These are phyloP conservation scores for Globisporangium rhizosaccharum DNA, from an alignment of 352 stramenopile genomes.

Conservation along the genomic window DNA sequence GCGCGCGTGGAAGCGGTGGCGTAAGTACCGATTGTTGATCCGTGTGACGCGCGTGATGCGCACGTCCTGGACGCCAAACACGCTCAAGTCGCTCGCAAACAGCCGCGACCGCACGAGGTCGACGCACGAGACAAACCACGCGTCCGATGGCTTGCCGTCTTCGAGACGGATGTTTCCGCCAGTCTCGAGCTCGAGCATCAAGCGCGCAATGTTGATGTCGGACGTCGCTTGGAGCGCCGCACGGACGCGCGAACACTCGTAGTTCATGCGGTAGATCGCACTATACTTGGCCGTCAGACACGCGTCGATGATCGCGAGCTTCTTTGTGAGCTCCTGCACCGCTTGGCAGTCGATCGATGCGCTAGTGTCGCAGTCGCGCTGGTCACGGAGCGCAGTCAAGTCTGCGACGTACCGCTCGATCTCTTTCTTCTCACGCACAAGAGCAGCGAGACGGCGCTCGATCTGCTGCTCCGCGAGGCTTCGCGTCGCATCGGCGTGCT, in stretches of 20 bases:
- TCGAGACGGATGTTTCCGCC: conserved; percentile 90
- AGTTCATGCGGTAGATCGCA: conserved; percentile 44
- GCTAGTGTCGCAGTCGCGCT: conserved; percentile 4
- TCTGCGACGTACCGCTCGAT: conserved; percentile 43
- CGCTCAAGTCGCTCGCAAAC: conserved; percentile 43
- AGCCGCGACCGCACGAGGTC: conserved; percentile 77
- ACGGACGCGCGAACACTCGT: conserved; percentile 51
- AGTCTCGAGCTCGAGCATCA: conserved; percentile 88
- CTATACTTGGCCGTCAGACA: conserved; percentile 36
- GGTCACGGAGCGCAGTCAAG: conserved; percentile 1
- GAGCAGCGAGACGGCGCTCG: conserved; percentile 32
- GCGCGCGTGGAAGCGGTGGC: conserved; percentile 80
- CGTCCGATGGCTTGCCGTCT: conserved; percentile 73
- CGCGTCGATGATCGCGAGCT: conserved; percentile 32
- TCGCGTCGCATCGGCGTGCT: conserved; percentile 39
- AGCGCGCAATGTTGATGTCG: conserved; percentile 69
- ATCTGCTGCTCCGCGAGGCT: conserved; percentile 42
- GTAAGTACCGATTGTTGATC: conserved; percentile 87
- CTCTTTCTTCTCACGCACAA: conserved; percentile 61
- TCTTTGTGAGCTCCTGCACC: conserved; percentile 25
- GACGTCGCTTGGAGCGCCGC: conserved; percentile 39
- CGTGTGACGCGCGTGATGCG: conserved; percentile 77
- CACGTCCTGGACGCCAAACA: conserved; percentile 58
- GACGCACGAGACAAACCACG: conserved; percentile 82
- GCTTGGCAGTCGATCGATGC: conserved; percentile 4